Conservation (phyloP, 305 asterid genomes). For the Withania somnifera region DNA sequence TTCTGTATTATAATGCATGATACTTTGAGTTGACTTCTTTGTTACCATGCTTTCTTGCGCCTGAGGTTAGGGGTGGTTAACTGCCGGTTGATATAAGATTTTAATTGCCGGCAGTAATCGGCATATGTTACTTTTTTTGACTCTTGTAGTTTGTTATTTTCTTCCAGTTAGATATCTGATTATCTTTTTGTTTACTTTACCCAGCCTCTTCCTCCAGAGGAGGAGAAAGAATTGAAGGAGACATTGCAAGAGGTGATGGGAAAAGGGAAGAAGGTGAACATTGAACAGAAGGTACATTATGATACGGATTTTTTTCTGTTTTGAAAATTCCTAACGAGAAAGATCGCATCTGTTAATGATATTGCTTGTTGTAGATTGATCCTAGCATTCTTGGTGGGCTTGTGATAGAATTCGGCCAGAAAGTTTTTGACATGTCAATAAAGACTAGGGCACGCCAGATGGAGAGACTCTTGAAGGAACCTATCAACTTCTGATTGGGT, state of each 20-base stretch:
- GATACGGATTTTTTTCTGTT: neutral
- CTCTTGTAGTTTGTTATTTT: neutral
- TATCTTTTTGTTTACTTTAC: conserved; percentile 2
- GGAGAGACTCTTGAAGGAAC: conserved; percentile 90
- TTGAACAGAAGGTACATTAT: conserved; percentile 67
- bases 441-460: conserved; percentile 90
- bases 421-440: conserved; percentile 89
- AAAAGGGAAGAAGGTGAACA: conserved; percentile 56
- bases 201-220: conserved; percentile 75
- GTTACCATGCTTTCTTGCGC: neutral
- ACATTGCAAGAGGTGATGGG: conserved; percentile 73
- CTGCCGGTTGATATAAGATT: neutral
- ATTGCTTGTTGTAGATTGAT: conserved; percentile 42
- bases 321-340: neutral
- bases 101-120: neutral
- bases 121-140: neutral
- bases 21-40: neutral
- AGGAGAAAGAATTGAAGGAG: conserved; percentile 87
- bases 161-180: neutral
- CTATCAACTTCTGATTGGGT: conserved; percentile 35
- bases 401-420: conserved; percentile 62
- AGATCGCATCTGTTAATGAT: neutral
- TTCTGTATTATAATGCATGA: neutral
- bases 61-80: neutral
- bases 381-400: conserved; percentile 93